Percentiles rank a stretch among this genome's conserved stretches.
phyloP scores from a whole-genome alignment of 495 filamentous ascomycete species.

The Xylaria scruposa region DNA sequence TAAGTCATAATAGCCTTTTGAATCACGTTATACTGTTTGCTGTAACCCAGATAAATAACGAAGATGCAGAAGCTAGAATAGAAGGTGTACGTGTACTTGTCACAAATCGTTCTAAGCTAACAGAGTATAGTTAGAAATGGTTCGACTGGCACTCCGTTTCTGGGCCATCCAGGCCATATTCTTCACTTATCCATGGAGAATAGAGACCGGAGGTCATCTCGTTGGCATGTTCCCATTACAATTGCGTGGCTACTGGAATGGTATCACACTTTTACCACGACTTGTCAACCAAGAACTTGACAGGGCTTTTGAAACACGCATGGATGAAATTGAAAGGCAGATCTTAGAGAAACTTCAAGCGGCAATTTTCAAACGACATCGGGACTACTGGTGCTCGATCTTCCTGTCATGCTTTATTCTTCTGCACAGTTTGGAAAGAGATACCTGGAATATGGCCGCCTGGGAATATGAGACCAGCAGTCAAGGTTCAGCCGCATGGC shows the following conservation, averaged over 20 bases:
- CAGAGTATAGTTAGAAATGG: constrained; percentile 5
- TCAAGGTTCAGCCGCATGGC: constrained; percentile 9
- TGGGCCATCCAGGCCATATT: constrained; percentile 22
- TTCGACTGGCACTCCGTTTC: constrained; percentile 13
- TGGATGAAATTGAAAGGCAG: constrained; percentile 20
- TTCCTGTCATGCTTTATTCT: constrained; percentile 14
- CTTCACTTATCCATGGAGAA: constrained; percentile 21
- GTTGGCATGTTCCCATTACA: constrained; percentile 17
- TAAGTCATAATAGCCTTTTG: neutral
- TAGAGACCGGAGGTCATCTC: constrained; percentile 16
- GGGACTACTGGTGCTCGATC: constrained; percentile 17
- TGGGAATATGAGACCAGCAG: constrained; percentile 15
- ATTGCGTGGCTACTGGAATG: constrained; percentile 20
- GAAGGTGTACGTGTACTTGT: constrained; percentile 4
- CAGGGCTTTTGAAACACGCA: constrained; percentile 18
- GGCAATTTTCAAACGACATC: constrained; percentile 18
- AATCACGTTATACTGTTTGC: constrained; percentile 21
- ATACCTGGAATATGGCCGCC: constrained; percentile 22
- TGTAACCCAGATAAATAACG: constrained; percentile 7
- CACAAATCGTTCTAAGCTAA: neutral
- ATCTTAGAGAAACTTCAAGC: constrained; percentile 13
- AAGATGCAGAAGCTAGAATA: neutral
- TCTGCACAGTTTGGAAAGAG: constrained; percentile 18
- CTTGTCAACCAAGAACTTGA: constrained; percentile 26
- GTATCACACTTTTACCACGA: constrained; percentile 16